Evolutionary conservation across 1,284 basidiomycete genomes (phyloP).

Genomic region (Anthracocystis setariae): DNA sequence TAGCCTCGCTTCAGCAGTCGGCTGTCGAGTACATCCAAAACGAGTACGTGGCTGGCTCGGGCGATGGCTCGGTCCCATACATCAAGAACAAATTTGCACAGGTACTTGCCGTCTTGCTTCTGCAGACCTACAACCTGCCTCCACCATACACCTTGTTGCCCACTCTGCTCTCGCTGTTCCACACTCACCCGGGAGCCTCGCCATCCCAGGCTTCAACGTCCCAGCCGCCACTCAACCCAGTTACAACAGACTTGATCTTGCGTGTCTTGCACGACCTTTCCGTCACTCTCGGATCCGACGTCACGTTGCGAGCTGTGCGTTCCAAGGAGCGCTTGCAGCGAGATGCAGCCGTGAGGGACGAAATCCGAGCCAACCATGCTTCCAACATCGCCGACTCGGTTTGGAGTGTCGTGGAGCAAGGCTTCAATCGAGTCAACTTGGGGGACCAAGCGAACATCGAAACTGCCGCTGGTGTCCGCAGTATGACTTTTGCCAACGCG

Average conservation of each 20-base stretch:
- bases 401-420: constrained; percentile 82
- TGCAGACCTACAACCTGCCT: constrained; percentile 88
- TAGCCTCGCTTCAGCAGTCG: constrained; percentile 62
- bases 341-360: constrained; percentile 65
- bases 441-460: constrained; percentile 23
- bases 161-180: constrained; percentile 65
- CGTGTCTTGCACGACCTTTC: constrained; percentile 66
- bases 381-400: constrained; percentile 86
- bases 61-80: constrained; percentile 68
- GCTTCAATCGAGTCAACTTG: constrained; percentile 65
- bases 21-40: constrained; percentile 59
- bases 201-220: constrained; percentile 75
- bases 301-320: constrained; percentile 61
- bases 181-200: constrained; percentile 68
- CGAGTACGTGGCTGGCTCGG: constrained; percentile 60
- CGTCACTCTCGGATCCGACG: constrained; percentile 65
- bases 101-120: constrained; percentile 92
- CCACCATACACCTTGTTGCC: constrained; percentile 80
- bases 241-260: constrained; percentile 76
- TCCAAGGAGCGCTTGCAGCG: constrained; percentile 62
- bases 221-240: constrained; percentile 81
- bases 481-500: constrained; percentile 69
- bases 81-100: constrained; percentile 97
- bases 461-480: constrained; percentile 70
- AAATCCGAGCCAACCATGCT: constrained; percentile 73